These are phyloP conservation scores for Geranium rotundifolium DNA, from an alignment of 345 rosid genomes.

Conservation along the genomic window DNA sequence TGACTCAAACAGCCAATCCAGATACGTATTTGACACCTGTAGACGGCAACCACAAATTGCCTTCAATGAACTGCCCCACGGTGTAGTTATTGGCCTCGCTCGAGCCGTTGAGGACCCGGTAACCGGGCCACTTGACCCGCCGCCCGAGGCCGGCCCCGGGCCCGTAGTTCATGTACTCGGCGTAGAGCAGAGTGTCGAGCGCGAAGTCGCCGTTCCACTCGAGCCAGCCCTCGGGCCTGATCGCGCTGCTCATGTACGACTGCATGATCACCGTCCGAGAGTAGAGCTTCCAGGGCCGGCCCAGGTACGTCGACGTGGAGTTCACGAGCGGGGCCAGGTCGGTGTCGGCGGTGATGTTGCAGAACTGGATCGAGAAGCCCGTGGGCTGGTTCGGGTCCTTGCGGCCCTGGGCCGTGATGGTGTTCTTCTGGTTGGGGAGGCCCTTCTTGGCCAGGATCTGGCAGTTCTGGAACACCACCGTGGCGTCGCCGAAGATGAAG, in stretches of 20 bases:
- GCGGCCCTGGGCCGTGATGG: slow-evolving; percentile 83
- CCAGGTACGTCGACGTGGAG: slow-evolving; percentile 51
- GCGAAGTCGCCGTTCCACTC: slow-evolving; percentile 55
- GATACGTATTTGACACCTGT: slow-evolving; percentile 43
- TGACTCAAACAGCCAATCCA: slow-evolving; percentile 16
- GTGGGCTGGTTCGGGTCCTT: slow-evolving; percentile 50
- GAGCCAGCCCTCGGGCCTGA: slow-evolving; percentile 71
- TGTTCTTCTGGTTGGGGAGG: slow-evolving; percentile 56
- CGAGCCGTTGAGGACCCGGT: slow-evolving; percentile 30
- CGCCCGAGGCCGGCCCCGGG: slow-evolving; percentile 34
- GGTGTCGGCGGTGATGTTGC: slow-evolving; percentile 58
- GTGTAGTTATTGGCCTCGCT: slow-evolving; percentile 51
- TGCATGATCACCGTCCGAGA: slow-evolving; percentile 77
- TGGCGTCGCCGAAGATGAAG: slow-evolving; percentile 75
- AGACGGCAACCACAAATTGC: slow-evolving; percentile 55
- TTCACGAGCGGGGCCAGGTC: slow-evolving; percentile 36
- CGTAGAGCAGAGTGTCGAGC: slow-evolving; percentile 53
- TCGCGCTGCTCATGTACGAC: slow-evolving; percentile 35
- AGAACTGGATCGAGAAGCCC: slow-evolving; percentile 78
- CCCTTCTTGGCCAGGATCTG: slow-evolving; percentile 53
- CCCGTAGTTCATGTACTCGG: slow-evolving; percentile 62
- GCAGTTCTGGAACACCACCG: slow-evolving; percentile 68
- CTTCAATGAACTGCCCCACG: slow-evolving; percentile 52
- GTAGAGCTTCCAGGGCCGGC: slow-evolving; percentile 77
- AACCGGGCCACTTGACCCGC: slow-evolving; percentile 78